Percentiles rank a stretch among this genome's conserved stretches.
Evolutionary conservation across 1,284 basidiomycete species (phyloP).

Genomic region (Porodaedalea pini): DNA sequence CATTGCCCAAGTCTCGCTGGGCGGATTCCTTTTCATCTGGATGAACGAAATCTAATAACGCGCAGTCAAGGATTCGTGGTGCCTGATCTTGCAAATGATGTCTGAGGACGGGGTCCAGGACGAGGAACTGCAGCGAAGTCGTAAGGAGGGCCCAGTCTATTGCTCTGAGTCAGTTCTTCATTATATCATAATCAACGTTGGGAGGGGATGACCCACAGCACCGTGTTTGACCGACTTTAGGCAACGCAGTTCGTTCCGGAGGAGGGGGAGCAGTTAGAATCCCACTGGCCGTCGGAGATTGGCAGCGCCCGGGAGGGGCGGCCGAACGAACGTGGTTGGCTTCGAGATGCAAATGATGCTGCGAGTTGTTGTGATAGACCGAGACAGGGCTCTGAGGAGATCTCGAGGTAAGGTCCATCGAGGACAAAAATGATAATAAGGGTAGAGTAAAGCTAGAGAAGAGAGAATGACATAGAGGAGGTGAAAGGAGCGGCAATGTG

Average conservation of each 20-base stretch:
- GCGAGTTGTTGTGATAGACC: not conserved
- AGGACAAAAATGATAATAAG: not conserved
- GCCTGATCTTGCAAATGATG: slow-evolving; percentile 75
- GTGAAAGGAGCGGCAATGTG: not conserved
- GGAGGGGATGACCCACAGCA: slow-evolving; percentile 55
- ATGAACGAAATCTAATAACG: slow-evolving; percentile 84
- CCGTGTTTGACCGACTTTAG: slow-evolving; percentile 64
- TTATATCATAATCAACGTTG: slow-evolving; percentile 24
- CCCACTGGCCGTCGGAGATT: too few species aligned
- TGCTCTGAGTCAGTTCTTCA: slow-evolving; percentile 11
- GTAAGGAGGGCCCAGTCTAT: slow-evolving; percentile 73
- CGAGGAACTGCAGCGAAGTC: slow-evolving; percentile 76
- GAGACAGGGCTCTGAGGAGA: not conserved
- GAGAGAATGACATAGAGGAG: not conserved
- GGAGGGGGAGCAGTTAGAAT: not conserved
- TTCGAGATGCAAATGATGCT: not conserved
- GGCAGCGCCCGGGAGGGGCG: too few species aligned
- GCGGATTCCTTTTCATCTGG: slow-evolving; percentile 84
- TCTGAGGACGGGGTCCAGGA: slow-evolving; percentile 84
- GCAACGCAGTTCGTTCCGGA: slow-evolving; percentile 27
- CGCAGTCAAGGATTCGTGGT: slow-evolving; percentile 64
- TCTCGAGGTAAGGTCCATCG: not conserved
- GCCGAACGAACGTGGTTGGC: too few species aligned
- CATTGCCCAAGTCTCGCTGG: slow-evolving; percentile 71
- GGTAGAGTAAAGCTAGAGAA: not conserved